phyloP scores from a whole-genome alignment of 2,329 filamentous ascomycete species.

The Passalora sequoiae region DNA sequence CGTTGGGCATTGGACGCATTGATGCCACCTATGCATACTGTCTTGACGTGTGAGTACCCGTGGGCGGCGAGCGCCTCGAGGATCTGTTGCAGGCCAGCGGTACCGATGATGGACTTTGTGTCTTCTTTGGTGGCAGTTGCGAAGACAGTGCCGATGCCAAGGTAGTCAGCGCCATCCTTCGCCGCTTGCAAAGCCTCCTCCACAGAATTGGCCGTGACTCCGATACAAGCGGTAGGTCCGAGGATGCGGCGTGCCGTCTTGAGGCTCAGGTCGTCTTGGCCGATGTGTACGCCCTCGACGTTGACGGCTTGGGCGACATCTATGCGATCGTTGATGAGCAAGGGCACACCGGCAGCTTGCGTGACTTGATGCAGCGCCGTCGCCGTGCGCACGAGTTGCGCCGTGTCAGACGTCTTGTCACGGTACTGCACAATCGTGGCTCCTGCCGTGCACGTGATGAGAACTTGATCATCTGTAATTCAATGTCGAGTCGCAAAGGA shows the following conservation, averaged over 20 bases:
- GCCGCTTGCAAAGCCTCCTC: slow-evolving; percentile 70
- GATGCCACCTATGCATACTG: slow-evolving; percentile 86
- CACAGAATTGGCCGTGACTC: slow-evolving; percentile 72
- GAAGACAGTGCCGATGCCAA: slow-evolving; percentile 87
- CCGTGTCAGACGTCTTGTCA: slow-evolving; percentile 78
- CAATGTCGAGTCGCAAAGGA: no score
- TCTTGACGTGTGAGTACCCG: slow-evolving; percentile 43
- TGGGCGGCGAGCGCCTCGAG: slow-evolving; percentile 54
- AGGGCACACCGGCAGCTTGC: slow-evolving; percentile 61
- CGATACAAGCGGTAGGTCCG: slow-evolving; percentile 74
- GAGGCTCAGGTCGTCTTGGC: slow-evolving; percentile 84
- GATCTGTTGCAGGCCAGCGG: slow-evolving; percentile 64
- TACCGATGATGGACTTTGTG: slow-evolving; percentile 74
- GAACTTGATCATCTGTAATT: no score
- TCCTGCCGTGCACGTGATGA: slow-evolving; percentile 40
- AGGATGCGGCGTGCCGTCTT: slow-evolving; percentile 65
- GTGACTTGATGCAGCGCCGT: slow-evolving; percentile 67
- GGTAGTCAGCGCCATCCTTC: slow-evolving; percentile 74
- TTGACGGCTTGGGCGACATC: slow-evolving; percentile 81
- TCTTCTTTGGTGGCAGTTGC: slow-evolving; percentile 83
- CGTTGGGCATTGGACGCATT: slow-evolving; percentile 69
- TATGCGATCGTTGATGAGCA: slow-evolving; percentile 89
- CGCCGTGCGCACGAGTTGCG: slow-evolving; percentile 64
- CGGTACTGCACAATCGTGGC: slow-evolving; percentile 84
- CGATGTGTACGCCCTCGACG: slow-evolving; percentile 89